These are phyloP conservation scores for Hypoxylon trugodes DNA, from an alignment of 495 filamentous ascomycete species.

Conservation along the genomic window DNA sequence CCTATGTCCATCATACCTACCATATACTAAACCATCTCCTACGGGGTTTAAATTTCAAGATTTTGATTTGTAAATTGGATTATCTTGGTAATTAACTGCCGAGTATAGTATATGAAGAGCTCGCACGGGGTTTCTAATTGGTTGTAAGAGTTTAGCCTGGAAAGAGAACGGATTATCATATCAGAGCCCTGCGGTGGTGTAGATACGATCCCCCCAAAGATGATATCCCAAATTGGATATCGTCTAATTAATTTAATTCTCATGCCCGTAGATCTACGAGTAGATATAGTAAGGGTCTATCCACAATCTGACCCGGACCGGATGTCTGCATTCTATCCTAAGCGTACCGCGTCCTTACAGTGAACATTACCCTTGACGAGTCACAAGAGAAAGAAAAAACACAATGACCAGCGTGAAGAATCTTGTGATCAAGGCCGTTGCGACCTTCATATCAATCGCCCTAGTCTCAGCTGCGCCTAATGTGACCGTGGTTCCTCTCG, in stretches of 20 bases:
- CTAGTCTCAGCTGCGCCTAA: slow-evolving; percentile 10
- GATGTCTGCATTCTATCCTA: too few relatives aligned
- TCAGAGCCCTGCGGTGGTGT: not conserved
- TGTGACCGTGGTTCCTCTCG: slow-evolving; percentile 26
- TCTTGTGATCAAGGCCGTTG: not conserved
- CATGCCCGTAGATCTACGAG: not conserved
- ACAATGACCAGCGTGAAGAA: not conserved
- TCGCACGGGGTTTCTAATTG: slow-evolving; percentile 5
- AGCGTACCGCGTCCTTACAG: too few relatives aligned
- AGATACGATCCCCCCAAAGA: not conserved
- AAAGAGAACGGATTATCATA: not conserved
- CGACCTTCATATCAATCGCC: not conserved
- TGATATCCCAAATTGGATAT: too few relatives aligned
- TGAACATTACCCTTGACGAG: too few relatives aligned
- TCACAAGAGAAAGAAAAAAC: too few relatives aligned
- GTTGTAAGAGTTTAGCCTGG: slow-evolving; percentile 11
- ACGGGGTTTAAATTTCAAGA: too few relatives aligned
- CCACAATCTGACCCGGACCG: too few relatives aligned
- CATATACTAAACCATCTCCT: not conserved
- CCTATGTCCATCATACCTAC: not conserved
- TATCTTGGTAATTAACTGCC: slow-evolving; percentile 12
- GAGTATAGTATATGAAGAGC: not conserved
- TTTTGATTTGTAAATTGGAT: too few relatives aligned
- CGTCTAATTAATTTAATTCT: not conserved
- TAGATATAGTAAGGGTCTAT: not conserved